These are phyloP conservation scores for Termitomyces sp. DNA, from an alignment of 768 basidiomycete genomes.

Conservation along the genomic window DNA sequence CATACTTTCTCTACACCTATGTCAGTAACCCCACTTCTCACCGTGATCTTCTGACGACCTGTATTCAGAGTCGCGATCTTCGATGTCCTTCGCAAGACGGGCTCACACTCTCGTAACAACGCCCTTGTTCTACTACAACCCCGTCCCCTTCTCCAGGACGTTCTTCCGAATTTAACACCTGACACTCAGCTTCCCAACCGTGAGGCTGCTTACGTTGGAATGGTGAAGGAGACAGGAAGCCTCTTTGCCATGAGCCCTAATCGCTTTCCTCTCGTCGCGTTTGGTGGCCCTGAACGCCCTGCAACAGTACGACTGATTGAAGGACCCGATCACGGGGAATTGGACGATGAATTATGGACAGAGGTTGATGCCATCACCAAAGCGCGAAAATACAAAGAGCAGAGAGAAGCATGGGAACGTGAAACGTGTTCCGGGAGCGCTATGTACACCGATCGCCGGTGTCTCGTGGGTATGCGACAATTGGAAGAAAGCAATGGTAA, in stretches of 20 bases:
- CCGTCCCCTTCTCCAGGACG: slow-evolving; percentile 67
- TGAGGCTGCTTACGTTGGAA: slow-evolving; percentile 78
- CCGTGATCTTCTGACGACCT: slow-evolving; percentile 1
- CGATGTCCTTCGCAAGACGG: slow-evolving; percentile 57
- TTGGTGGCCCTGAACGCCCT: slow-evolving; percentile 38
- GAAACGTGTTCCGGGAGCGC: slow-evolving; percentile 14
- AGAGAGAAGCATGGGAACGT: slow-evolving; percentile 15
- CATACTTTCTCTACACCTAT: slow-evolving; percentile 61
- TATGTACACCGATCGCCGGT: slow-evolving; percentile 43
- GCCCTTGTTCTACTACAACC: slow-evolving; percentile 90
- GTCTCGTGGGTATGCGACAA: slow-evolving; percentile 59
- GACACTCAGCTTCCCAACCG: slow-evolving; percentile 43
- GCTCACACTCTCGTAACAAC: slow-evolving; percentile 24
- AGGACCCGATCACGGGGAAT: slow-evolving; percentile 15
- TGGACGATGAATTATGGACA: slow-evolving; percentile 33
- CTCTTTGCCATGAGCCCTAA: slow-evolving; percentile 85
- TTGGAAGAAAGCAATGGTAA: slow-evolving; percentile 52
- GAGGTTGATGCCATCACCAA: slow-evolving; percentile 45
- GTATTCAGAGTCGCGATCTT: slow-evolving; percentile 73
- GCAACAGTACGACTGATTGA: slow-evolving; percentile 24
- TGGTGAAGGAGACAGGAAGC: slow-evolving; percentile 67
- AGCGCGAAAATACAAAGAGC: slow-evolving; percentile 34
- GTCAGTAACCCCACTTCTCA: slow-evolving; percentile 40
- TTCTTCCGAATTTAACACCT: slow-evolving; percentile 59
- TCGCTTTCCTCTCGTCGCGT: slow-evolving; percentile 79